These are phyloP conservation scores for Macadamia integrifolia DNA, from an alignment of 164 flowering plant genomes.

Conservation along the genomic window DNA sequence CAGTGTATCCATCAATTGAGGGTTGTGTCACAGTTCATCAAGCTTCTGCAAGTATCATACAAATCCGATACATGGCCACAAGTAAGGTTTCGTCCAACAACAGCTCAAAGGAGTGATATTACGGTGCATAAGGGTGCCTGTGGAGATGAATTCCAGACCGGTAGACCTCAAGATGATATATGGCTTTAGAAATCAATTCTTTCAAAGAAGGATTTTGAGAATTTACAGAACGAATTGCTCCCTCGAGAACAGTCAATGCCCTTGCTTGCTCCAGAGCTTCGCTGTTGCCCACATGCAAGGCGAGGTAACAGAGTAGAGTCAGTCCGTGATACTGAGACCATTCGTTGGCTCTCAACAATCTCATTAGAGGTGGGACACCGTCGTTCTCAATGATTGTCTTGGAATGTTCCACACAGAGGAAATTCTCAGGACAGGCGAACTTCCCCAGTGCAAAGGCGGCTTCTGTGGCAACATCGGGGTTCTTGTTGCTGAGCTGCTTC, in stretches of 20 bases:
- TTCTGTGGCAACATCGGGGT: conserved; percentile 53
- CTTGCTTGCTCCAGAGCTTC: conserved; percentile 50
- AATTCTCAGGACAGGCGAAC: conserved; percentile 58
- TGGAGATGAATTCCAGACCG: conserved; percentile 46
- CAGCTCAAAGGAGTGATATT: conserved; percentile 7
- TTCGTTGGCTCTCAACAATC: conserved; percentile 43
- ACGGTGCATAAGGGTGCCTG: conserved; percentile 24
- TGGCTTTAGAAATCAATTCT: conserved; percentile 56
- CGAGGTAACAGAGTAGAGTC: conserved; percentile 64
- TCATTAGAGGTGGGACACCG: conserved; percentile 53
- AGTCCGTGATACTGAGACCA: conserved; percentile 39
- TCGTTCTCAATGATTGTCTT: conserved; percentile 58
- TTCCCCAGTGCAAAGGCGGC: conserved; percentile 66
- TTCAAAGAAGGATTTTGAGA: conserved; percentile 48
- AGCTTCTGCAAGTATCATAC: background rate
- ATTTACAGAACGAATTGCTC: conserved; percentile 30
- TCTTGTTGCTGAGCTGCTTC: conserved; percentile 30
- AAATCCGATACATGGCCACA: background rate
- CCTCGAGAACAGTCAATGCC: conserved; percentile 48
- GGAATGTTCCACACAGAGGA: conserved; percentile 48
- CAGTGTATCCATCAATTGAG: background rate
- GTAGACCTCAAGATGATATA: conserved; percentile 53
- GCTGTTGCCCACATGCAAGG: conserved; percentile 50
- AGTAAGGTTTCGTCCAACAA: background rate
- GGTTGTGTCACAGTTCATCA: background rate